Evolutionary conservation across 1,139 yeast genomes (phyloP).

Genomic region (Magnusiomyces suaveolens): DNA sequence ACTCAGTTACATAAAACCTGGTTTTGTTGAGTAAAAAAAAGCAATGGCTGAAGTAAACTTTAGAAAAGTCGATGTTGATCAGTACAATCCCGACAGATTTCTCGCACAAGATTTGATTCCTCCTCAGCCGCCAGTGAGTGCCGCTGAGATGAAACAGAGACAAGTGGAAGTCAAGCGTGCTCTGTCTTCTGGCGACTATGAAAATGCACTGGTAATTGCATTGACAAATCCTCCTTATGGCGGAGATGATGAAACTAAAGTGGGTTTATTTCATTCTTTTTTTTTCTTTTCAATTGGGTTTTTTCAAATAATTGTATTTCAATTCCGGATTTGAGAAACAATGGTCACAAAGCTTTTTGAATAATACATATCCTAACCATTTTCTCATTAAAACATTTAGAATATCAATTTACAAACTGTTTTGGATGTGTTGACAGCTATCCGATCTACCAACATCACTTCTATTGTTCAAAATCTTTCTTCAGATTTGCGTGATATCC

Average conservation of each 20-base stretch:
- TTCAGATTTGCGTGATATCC: slow-evolving; percentile 60
- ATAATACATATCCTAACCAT: background rate
- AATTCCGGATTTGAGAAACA: no score
- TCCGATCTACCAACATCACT: slow-evolving; percentile 64
- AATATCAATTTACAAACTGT: slow-evolving; percentile 47
- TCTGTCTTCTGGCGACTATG: slow-evolving; percentile 63
- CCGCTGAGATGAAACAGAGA: slow-evolving; percentile 46
- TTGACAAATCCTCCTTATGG: slow-evolving; percentile 78
- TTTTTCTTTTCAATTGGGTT: background rate
- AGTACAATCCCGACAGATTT: slow-evolving; percentile 72
- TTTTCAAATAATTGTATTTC: no score
- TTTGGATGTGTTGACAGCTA: slow-evolving; percentile 63
- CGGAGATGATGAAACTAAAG: slow-evolving; percentile 50
- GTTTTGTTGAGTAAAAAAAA: no score
- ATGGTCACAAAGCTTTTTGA: background rate
- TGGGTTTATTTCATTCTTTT: slow-evolving; percentile 13
- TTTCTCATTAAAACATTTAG: slow-evolving; percentile 11
- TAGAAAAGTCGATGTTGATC: slow-evolving; percentile 86
- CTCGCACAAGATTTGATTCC: slow-evolving; percentile 60
- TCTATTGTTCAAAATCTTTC: slow-evolving; percentile 49
- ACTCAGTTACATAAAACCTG: no score
- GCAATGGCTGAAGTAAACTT: slow-evolving; percentile 23
- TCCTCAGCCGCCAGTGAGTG: slow-evolving; percentile 36
- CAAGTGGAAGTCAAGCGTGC: slow-evolving; percentile 52
- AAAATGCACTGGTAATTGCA: slow-evolving; percentile 53